These are phyloP conservation scores for Chrysopogon serrulatus DNA, from an alignment of 176 grass and related monocot genomes.

Conservation along the genomic window DNA sequence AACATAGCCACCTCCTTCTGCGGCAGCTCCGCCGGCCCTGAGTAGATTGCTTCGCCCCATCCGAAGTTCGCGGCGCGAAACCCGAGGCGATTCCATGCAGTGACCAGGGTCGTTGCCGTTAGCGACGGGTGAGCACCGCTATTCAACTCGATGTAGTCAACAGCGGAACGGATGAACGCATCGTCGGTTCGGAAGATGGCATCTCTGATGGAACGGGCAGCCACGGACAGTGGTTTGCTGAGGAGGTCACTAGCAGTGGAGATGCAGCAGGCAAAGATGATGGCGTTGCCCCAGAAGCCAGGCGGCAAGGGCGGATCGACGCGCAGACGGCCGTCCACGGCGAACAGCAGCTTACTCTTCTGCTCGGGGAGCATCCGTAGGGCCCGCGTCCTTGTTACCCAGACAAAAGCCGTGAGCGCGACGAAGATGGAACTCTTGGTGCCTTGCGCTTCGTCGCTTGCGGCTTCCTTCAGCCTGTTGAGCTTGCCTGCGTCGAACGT, in stretches of 20 bases:
- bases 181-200: constrained; percentile 24
- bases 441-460: background rate
- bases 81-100: constrained; percentile 37
- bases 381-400: constrained; percentile 26
- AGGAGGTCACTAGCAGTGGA: constrained; percentile 25
- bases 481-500: constrained; percentile 33
- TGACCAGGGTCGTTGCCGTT: constrained; percentile 41
- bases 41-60: constrained; percentile 36
- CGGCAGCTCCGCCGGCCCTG: constrained; percentile 44
- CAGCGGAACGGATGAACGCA: constrained; percentile 44
- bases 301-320: constrained; percentile 34
- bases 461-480: constrained; percentile 13
- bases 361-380: constrained; percentile 35
- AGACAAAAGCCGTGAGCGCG: constrained; percentile 52
- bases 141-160: constrained; percentile 45
- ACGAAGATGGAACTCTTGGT: constrained; percentile 29
- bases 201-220: background rate
- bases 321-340: constrained; percentile 39
- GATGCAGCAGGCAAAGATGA: constrained; percentile 44
- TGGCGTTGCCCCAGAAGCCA: constrained; percentile 52
- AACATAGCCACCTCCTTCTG: constrained; percentile 41
- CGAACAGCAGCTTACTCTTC: constrained; percentile 52
- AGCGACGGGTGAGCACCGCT: constrained; percentile 23
- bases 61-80: constrained; percentile 43
- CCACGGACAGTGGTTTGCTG: constrained; percentile 23